Base-by-base conservation (phyloP, 176 grass and related monocot genomes). In the Ananas comosus region DNA sequence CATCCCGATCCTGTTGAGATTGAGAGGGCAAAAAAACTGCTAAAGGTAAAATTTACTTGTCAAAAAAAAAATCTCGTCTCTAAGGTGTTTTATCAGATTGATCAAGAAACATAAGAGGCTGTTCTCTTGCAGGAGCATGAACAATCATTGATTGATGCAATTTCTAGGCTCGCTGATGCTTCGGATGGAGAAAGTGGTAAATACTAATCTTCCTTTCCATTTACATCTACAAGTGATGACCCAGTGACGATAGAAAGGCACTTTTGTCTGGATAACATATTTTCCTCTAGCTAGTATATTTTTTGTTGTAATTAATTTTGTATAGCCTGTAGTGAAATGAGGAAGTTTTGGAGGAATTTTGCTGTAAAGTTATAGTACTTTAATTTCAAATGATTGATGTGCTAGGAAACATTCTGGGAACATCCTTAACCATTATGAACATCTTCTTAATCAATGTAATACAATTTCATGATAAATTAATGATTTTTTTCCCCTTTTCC, bases 151-250 rank as follows among this genome's bases (percentile, higher is more conserved):
- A 91, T 99, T 80, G 90, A 99, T 50, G 90, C 87, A 19, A 91
- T 94, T 28, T 80, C 95, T 29, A 88, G 82, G 76, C 87, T 99
- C 63, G 80, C 89, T 67, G 80, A 99, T 74, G 83, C 81, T 66
- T 93, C 89, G 24, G 89, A 99, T 80, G 94, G 86, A 64, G 89
- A 99, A 83, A 93, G 86, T 51, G 94, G 90, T 93, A 93, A 90
- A 85, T 90, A 91, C 51, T 87, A 73, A 87, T 72, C 47, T 25
- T 47, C 49, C 11, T 50, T 50, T 74, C 33, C 68, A 13, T 3
- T 13, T 64, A 19, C 53, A 27, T 3, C 18, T 63, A 4, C 49
- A 67, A 58, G 12, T 80, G 50, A 12, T 42, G 42, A 14, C 42
- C 23, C n/a, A 21, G 51, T 49, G 50, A 49, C 48, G 10, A 21